These are phyloP conservation scores for Plasmodium relictum DNA, from an alignment of 169 alveolate genomes.

Conservation along the genomic window DNA sequence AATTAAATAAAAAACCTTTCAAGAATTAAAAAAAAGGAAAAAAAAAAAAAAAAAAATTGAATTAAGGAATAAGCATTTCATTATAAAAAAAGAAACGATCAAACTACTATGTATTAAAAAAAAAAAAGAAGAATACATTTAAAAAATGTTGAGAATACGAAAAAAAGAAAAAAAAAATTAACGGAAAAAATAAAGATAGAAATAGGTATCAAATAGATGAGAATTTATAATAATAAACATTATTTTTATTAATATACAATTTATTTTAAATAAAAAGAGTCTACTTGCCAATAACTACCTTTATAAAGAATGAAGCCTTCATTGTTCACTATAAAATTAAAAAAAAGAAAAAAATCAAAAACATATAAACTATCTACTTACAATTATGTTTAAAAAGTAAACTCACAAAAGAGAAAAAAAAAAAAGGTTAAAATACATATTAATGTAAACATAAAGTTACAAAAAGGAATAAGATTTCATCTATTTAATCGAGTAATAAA, in stretches of 20 bases:
- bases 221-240: too few relatives aligned
- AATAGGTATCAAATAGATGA: too few relatives aligned
- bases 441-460: background rate
- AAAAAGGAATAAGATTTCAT: background rate
- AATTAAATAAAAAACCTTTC: too few relatives aligned
- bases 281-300: slow-evolving; percentile 74
- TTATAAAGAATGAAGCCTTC: slow-evolving; percentile 67
- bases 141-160: too few relatives aligned
- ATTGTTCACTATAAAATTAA: slow-evolving; percentile 54
- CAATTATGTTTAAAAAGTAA: background rate
- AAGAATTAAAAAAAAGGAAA: too few relatives aligned
- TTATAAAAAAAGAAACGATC: too few relatives aligned
- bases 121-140: too few relatives aligned
- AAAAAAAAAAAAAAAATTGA: too few relatives aligned
- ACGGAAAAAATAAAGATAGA: too few relatives aligned
- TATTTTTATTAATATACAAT: background rate
- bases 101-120: too few relatives aligned
- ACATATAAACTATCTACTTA: background rate
- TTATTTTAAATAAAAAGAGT: slow-evolving; percentile 34
- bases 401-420: background rate
- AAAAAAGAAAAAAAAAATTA: too few relatives aligned
- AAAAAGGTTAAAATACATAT: background rate
- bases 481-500: background rate
- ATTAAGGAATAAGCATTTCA: too few relatives aligned
- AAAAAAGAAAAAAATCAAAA: background rate